Evolutionary conservation across 345 rosid species (phyloP).

Genomic region (Aurinia saxatilis): DNA sequence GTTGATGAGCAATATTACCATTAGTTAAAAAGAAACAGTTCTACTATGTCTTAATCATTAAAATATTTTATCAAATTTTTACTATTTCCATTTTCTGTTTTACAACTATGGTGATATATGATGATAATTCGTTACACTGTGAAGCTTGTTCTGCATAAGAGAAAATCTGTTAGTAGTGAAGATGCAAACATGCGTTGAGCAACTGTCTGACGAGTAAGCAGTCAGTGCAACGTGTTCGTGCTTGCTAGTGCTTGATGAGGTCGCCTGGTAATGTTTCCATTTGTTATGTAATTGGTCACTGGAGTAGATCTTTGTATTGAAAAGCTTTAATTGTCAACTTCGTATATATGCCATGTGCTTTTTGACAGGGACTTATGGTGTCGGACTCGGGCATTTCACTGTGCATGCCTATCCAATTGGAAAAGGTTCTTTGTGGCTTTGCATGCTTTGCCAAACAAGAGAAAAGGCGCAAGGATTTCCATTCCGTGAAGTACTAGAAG

Average conservation of each 20-base stretch:
- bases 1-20: too few relatives aligned
- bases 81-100: too few relatives aligned
- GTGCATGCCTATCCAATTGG: conserved; percentile 69
- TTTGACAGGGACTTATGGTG: conserved; percentile 57
- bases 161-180: conserved; percentile 30
- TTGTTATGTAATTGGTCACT: not conserved
- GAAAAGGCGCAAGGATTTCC: conserved; percentile 60
- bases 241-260: conserved; percentile 50
- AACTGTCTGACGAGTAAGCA: conserved; percentile 34
- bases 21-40: too few relatives aligned
- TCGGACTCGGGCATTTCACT: conserved; percentile 68
- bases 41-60: too few relatives aligned
- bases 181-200: conserved; percentile 22
- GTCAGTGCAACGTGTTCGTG: conserved; percentile 60
- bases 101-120: too few relatives aligned
- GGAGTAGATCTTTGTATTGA: not conserved
- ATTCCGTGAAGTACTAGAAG: conserved; percentile 64
- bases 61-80: too few relatives aligned
- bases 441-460: conserved; percentile 56
- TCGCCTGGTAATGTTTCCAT: conserved; percentile 45
- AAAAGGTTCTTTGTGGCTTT: conserved; percentile 51
- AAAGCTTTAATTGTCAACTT: not conserved
- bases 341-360: not conserved
- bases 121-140: conserved; percentile 51
- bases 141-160: conserved; percentile 56